Conservation (phyloP, 306 rosid genomes). For the Cicer cuneatum region DNA sequence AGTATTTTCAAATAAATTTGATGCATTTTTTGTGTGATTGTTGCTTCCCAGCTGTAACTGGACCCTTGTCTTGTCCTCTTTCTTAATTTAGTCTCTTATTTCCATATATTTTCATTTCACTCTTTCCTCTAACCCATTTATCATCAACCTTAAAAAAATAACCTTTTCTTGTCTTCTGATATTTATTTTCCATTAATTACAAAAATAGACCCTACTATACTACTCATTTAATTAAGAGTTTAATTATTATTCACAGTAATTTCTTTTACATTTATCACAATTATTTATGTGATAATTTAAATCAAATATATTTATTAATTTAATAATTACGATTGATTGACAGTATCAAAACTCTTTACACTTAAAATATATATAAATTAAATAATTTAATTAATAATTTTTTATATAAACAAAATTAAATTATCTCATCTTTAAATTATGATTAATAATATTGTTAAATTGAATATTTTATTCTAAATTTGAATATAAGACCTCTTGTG, state of each 20-base stretch:
- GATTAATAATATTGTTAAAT: too few relatives aligned
- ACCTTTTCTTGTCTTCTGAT: neutral
- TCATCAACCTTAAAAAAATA: constrained; percentile 16
- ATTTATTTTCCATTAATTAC: constrained; percentile 22
- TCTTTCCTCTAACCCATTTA: constrained; percentile 39
- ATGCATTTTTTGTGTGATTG: constrained; percentile 41
- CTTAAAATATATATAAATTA: too few relatives aligned
- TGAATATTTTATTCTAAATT: too few relatives aligned
- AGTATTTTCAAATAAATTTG: constrained; percentile 38
- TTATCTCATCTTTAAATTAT: neutral
- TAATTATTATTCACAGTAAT: too few relatives aligned
- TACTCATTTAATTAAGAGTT: neutral
- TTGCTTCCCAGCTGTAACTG: constrained; percentile 75
- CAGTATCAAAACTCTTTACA: too few relatives aligned
- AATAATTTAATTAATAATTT: neutral
- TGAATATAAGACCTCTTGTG: too few relatives aligned
- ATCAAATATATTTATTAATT: too few relatives aligned
- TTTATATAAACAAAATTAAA: neutral
- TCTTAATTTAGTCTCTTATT: neutral
- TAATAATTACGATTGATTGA: too few relatives aligned
- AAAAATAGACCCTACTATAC: constrained; percentile 20
- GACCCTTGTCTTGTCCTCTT: constrained; percentile 51
- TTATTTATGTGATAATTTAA: too few relatives aligned
- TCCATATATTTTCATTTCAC: neutral
- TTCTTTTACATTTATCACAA: too few relatives aligned